These are phyloP conservation scores for Brassica napus DNA, from an alignment of 345 rosid genomes.

Conservation along the genomic window DNA sequence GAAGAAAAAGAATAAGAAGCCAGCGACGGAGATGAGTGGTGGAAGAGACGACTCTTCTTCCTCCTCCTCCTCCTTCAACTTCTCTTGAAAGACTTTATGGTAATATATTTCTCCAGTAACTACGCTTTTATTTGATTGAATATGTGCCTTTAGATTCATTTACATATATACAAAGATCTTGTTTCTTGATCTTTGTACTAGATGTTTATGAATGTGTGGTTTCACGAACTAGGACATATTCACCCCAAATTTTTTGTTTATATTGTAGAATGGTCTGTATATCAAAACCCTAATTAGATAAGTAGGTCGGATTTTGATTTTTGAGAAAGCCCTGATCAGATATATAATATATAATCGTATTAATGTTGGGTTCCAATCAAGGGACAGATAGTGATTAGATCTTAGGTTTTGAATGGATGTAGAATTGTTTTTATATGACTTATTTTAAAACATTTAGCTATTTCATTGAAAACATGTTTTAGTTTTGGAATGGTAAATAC, in stretches of 20 bases:
- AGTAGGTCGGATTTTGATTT: neutral
- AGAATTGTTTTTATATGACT: neutral
- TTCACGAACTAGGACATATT: slow-evolving; percentile 1
- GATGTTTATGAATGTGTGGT: neutral
- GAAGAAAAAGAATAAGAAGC: slow-evolving; percentile 74
- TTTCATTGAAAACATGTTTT: neutral
- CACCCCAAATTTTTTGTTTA: neutral
- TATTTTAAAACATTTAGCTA: neutral
- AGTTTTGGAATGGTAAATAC: neutral
- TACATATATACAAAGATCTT: slow-evolving; percentile 1
- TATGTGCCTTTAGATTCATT: slow-evolving; percentile 4
- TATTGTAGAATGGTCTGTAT: neutral
- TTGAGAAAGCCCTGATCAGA: neutral
- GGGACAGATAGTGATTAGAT: neutral
- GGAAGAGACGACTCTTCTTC: slow-evolving; percentile 43
- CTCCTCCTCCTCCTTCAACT: slow-evolving; percentile 36
- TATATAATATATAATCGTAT: no score
- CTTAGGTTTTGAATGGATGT: slow-evolving; percentile 21
- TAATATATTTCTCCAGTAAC: slow-evolving; percentile 19
- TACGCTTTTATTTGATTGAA: slow-evolving; percentile 4
- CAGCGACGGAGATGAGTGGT: slow-evolving; percentile 26
- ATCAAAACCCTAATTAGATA: slow-evolving; percentile 34
- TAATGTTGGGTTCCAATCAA: no score
- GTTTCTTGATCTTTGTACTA: slow-evolving; percentile 9
- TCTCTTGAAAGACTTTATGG: slow-evolving; percentile 29